Percentiles rank a stretch among this genome's conserved stretches.
phyloP scores from a whole-genome alignment of 208 protist species.

The Crithidia acanthocephali region DNA sequence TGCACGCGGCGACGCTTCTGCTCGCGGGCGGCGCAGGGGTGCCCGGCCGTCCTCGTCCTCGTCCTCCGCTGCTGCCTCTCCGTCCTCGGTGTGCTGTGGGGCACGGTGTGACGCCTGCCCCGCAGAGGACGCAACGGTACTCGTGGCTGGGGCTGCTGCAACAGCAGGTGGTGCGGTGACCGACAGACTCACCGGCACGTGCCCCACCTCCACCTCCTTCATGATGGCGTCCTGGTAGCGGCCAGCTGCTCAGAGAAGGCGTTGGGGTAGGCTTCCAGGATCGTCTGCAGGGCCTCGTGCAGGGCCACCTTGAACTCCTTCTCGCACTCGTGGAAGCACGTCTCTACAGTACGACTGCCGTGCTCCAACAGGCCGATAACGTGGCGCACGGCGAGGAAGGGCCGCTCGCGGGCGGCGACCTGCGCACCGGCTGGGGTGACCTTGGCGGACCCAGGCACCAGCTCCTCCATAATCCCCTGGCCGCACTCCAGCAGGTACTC shows the following conservation, averaged over 20 bases:
- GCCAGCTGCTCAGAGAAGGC: slow-evolving; percentile 94
- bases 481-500: slow-evolving; percentile 69
- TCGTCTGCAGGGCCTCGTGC: slow-evolving; percentile 89
- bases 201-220: slow-evolving; percentile 45
- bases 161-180: not conserved
- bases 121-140: not conserved
- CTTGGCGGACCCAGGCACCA: slow-evolving; percentile 24
- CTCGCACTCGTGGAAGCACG: slow-evolving; percentile 55
- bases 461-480: slow-evolving; percentile 31
- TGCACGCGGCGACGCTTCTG: slow-evolving; percentile 5
- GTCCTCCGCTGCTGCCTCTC: slow-evolving; percentile 1
- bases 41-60: slow-evolving; percentile 4
- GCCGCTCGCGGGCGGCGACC: slow-evolving; percentile 27
- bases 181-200: slow-evolving; percentile 25
- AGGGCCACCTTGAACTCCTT: slow-evolving; percentile 75
- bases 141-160: not conserved
- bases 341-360: slow-evolving; percentile 50
- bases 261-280: slow-evolving; percentile 84
- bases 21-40: slow-evolving; percentile 19
- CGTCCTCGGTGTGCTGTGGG: slow-evolving; percentile 1
- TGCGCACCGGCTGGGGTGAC: slow-evolving; percentile 16
- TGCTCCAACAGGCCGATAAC: slow-evolving; percentile 87
- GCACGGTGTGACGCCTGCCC: not conserved
- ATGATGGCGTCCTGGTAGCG: slow-evolving; percentile 92
- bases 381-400: slow-evolving; percentile 64